phyloP scores from a whole-genome alignment of 192 early-diverging fungal genomes.

The Gigaspora rosea region DNA sequence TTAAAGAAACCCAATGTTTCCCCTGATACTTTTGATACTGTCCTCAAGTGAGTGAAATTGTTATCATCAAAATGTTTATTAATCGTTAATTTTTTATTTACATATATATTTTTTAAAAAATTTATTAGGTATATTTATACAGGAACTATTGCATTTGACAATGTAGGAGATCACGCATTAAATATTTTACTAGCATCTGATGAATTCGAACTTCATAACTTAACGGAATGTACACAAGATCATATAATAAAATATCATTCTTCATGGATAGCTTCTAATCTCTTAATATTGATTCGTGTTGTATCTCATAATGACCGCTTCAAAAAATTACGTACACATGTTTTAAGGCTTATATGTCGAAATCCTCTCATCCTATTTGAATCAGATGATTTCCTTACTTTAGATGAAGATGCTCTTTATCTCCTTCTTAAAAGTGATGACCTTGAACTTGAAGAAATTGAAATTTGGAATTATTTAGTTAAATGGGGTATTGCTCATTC shows the following conservation, averaged over 20 bases:
- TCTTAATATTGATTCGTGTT: no score
- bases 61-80: no score
- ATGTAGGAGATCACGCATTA: no score
- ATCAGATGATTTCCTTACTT: background rate
- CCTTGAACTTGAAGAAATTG: constrained; percentile 8
- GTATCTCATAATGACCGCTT: background rate
- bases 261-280: no score
- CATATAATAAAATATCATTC: background rate
- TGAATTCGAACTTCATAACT: background rate
- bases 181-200: background rate
- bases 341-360: background rate
- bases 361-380: constrained; percentile 1
- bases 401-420: background rate
- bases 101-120: no score
- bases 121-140: no score
- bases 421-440: background rate
- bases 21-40: no score
- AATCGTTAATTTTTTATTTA: no score
- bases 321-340: background rate
- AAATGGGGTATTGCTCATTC: constrained; percentile 13
- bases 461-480: constrained; percentile 17
- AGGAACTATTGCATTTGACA: no score
- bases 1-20: no score
- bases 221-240: background rate
- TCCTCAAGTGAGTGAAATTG: no score